These are phyloP conservation scores for Parasarocladium wereldwijsianum DNA, from an alignment of 2,329 filamentous ascomycete genomes.

Conservation along the genomic window DNA sequence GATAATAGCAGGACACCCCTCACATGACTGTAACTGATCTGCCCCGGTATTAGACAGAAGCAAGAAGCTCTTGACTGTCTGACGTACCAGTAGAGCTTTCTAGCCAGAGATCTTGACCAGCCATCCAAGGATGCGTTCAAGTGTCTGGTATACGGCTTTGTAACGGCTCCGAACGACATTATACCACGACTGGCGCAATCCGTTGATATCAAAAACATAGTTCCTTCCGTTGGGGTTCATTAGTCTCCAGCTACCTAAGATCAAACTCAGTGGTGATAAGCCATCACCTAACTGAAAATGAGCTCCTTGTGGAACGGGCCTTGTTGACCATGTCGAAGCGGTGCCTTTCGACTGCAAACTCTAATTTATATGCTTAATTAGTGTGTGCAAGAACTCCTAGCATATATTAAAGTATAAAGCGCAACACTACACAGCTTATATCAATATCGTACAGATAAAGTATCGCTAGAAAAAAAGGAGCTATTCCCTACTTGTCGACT, in stretches of 20 bases:
- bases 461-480: too few relatives aligned
- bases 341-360: too few relatives aligned
- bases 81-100: background rate
- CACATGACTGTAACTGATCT: background rate
- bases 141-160: background rate
- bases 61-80: background rate
- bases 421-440: too few relatives aligned
- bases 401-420: too few relatives aligned
- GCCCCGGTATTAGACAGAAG: background rate
- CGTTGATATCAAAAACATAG: background rate
- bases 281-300: too few relatives aligned
- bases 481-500: too few relatives aligned
- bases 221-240: background rate
- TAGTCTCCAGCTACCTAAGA: background rate
- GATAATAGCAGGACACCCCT: slow-evolving; percentile 4
- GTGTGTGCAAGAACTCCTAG: too few relatives aligned
- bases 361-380: too few relatives aligned
- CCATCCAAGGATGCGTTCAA: background rate
- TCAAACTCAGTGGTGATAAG: background rate
- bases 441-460: too few relatives aligned
- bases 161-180: background rate
- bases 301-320: too few relatives aligned
- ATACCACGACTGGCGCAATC: background rate
- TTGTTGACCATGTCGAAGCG: too few relatives aligned
- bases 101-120: background rate